phyloP scores from a whole-genome alignment of 2,329 filamentous ascomycete genomes.

The Arthrobotrys megalospora region DNA sequence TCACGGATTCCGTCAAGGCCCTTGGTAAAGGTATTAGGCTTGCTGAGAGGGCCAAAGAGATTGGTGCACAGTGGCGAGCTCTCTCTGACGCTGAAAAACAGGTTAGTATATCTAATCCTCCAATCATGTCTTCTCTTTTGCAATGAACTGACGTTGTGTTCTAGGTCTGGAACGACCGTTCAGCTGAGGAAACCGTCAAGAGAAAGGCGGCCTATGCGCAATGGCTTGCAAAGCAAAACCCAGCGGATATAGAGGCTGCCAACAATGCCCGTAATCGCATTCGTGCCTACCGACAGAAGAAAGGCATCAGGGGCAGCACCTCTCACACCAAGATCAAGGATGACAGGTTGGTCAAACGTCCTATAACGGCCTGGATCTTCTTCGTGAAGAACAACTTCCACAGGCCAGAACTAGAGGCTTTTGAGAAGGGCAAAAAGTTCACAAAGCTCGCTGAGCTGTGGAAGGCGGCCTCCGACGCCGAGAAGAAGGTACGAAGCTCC shows the following conservation, averaged over 20 bases:
- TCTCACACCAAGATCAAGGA: slow-evolving; percentile 26
- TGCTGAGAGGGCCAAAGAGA: background rate
- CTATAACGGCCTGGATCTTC: slow-evolving; percentile 21
- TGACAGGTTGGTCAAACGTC: slow-evolving; percentile 33
- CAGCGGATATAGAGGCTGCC: slow-evolving; percentile 36
- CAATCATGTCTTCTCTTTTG: background rate
- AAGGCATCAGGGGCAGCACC: background rate
- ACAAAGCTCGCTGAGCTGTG: slow-evolving; percentile 11
- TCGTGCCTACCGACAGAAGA: background rate
- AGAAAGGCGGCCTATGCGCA: slow-evolving; percentile 32
- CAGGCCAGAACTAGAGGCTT: background rate
- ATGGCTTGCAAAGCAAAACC: slow-evolving; percentile 49
- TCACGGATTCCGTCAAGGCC: background rate
- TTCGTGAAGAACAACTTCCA: slow-evolving; percentile 27
- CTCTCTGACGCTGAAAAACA: slow-evolving; percentile 41
- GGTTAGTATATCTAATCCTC: slow-evolving; percentile 14
- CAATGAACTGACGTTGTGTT: background rate
- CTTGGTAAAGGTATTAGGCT: background rate
- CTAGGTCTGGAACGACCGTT: slow-evolving; percentile 35
- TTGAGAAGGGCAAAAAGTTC: background rate
- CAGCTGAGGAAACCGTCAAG: slow-evolving; percentile 32
- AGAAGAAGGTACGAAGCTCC: slow-evolving; percentile 47
- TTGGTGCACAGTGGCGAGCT: slow-evolving; percentile 20
- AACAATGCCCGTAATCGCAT: slow-evolving; percentile 42
- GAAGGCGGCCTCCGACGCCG: slow-evolving; percentile 8